phyloP scores from a whole-genome alignment of 2,329 filamentous ascomycete genomes.

The Cercospora sp. region DNA sequence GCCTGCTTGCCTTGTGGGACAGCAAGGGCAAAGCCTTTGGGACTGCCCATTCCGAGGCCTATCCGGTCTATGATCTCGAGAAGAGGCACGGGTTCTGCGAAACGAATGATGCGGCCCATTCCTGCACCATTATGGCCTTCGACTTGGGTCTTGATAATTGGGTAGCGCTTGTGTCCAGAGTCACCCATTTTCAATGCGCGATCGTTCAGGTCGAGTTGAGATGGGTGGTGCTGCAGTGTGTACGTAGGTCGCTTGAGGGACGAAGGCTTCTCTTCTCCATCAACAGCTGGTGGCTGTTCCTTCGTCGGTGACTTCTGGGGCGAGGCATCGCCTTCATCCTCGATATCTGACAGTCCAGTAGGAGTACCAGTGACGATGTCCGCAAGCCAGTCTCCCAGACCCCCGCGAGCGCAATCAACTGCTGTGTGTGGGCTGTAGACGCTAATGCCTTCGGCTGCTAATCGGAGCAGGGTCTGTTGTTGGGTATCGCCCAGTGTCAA shows the following conservation, averaged over 20 bases:
- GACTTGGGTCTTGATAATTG: conserved; percentile 54
- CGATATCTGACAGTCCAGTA: conserved; percentile 31
- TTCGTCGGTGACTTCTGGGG: conserved; percentile 17
- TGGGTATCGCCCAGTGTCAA: conserved; percentile 82
- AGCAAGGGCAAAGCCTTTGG: conserved; percentile 64
- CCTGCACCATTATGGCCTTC: conserved; percentile 54
- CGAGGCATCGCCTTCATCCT: conserved; percentile 18
- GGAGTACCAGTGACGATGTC: conserved; percentile 71
- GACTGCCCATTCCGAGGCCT: conserved; percentile 63
- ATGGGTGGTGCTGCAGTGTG: conserved; percentile 52
- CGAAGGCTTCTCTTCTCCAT: conserved; percentile 40
- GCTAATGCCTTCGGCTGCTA: conserved; percentile 84
- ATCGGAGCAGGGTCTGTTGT: conserved; percentile 77
- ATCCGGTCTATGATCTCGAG: conserved; percentile 63
- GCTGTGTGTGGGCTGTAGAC: conserved; percentile 95
- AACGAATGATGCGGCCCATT: conserved; percentile 62
- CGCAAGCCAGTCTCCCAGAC: conserved; percentile 92
- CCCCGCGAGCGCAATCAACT: conserved; percentile 79
- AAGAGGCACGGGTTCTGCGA: conserved; percentile 55
- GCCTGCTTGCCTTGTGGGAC: conserved; percentile 61
- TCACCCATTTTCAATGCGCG: conserved; percentile 44
- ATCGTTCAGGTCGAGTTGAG: conserved; percentile 43
- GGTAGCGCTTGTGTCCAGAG: conserved; percentile 52
- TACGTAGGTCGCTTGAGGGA: conserved; percentile 44
- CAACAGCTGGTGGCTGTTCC: conserved; percentile 12